Evolutionary conservation across 2,329 filamentous ascomycete genomes (phyloP).

Genomic region (Colletotrichum higginsianum): DNA sequence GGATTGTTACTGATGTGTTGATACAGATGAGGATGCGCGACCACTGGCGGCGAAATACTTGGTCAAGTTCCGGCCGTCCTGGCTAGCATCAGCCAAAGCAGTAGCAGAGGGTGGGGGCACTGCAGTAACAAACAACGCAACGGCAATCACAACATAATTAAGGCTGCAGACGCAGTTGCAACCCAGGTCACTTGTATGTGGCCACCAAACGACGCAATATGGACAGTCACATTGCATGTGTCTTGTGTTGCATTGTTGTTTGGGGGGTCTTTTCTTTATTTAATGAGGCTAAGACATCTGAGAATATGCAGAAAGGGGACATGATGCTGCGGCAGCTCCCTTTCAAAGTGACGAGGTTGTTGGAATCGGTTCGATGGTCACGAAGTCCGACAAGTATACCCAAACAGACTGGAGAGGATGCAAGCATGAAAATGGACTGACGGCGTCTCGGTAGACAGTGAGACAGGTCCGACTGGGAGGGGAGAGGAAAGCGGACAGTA

Average conservation of each 20-base stretch:
- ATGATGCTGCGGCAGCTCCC: neutral
- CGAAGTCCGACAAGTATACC: constrained; percentile 3
- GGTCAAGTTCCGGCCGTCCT: constrained; percentile 71
- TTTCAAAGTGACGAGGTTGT: neutral
- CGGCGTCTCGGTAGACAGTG: neutral
- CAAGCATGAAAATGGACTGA: neutral
- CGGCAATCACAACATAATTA: constrained; percentile 51
- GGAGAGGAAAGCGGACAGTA: neutral
- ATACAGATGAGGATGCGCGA: constrained; percentile 72
- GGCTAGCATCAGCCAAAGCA: constrained; percentile 54
- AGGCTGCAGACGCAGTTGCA: neutral
- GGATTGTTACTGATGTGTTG: constrained; percentile 42
- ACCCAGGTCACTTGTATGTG: neutral
- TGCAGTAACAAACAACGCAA: constrained; percentile 44
- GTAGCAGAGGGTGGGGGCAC: constrained; percentile 44
- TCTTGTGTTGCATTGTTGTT: neutral
- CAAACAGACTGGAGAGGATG: constrained; percentile 1
- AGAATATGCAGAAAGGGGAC: neutral
- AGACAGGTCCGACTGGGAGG: neutral
- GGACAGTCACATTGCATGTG: constrained; percentile 7
- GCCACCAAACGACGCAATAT: neutral
- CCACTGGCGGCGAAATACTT: constrained; percentile 75
- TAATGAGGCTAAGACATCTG: too few relatives aligned
- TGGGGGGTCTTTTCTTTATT: neutral
- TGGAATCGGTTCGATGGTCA: neutral